Conservation (phyloP, 176 grass and related monocot species). For the Ananas comosus region DNA sequence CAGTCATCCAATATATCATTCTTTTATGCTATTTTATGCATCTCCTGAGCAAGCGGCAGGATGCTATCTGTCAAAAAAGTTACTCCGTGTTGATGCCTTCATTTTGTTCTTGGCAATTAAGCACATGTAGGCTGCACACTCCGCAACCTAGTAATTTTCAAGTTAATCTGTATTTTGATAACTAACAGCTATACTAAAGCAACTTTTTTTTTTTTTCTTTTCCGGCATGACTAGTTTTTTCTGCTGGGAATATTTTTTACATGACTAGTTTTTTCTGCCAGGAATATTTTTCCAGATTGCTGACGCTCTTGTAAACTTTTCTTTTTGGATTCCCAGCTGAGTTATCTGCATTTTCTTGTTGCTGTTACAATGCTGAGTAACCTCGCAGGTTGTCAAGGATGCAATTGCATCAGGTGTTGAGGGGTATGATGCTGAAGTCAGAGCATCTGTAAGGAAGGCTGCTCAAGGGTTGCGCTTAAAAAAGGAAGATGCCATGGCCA, state of each 20-base stretch:
- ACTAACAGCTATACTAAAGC: no score
- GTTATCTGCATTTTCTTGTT: background rate
- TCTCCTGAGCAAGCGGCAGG: background rate
- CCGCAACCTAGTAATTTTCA: no score
- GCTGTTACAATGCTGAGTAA: slow-evolving; percentile 24
- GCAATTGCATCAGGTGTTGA: slow-evolving; percentile 71
- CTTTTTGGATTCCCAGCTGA: background rate
- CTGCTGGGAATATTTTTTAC: no score
- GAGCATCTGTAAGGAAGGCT: slow-evolving; percentile 73
- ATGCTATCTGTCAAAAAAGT: background rate
- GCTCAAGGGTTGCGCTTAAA: slow-evolving; percentile 72
- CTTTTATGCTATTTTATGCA: background rate
- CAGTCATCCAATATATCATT: background rate
- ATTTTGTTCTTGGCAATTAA: no score
- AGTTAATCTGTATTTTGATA: no score
- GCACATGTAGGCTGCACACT: no score
- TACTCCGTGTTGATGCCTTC: no score
- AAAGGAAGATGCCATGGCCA: slow-evolving; percentile 72
- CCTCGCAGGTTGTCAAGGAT: slow-evolving; percentile 65
- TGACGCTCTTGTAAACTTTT: background rate
- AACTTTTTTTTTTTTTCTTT: no score
- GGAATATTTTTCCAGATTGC: background rate
- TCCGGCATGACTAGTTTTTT: no score
- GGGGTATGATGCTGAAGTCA: slow-evolving; percentile 61
- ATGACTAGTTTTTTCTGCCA: no score